phyloP scores from a whole-genome alignment of 805 yeast genomes.

The Maudiozyma serrabonitensis region DNA sequence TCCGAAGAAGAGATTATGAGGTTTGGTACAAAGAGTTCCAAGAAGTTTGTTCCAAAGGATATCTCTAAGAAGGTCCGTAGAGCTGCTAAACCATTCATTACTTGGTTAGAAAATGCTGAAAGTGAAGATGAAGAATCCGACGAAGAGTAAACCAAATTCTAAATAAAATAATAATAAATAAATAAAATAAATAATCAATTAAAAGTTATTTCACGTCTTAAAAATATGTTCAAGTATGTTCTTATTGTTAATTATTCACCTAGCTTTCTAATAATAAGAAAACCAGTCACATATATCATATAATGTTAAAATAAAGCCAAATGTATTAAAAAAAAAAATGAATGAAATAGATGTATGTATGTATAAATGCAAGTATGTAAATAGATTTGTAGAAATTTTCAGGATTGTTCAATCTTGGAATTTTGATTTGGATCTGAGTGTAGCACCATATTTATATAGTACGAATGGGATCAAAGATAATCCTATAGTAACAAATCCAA shows the following conservation, averaged over 20 bases:
- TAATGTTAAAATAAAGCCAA: background rate
- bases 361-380: background rate
- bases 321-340: background rate
- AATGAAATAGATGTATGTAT: background rate
- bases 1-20: constrained; percentile 71
- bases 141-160: constrained; percentile 4
- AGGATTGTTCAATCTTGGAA: constrained; percentile 1
- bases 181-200: background rate
- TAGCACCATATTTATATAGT: constrained; percentile 36
- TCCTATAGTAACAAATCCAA: constrained; percentile 36
- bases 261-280: too few relatives aligned
- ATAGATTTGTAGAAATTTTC: background rate
- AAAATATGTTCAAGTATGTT: background rate
- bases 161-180: background rate
- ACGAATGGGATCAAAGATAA: constrained; percentile 40
- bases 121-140: constrained; percentile 49
- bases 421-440: constrained; percentile 23
- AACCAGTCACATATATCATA: background rate
- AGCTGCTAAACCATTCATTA: constrained; percentile 91
- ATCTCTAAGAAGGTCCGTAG: constrained; percentile 86
- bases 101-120: constrained; percentile 93
- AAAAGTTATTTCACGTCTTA: background rate
- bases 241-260: background rate
- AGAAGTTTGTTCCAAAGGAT: constrained; percentile 89
- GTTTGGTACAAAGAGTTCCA: constrained; percentile 86